A percentile compares a stretch with the other conserved stretches of the same genome.
phyloP scores from a whole-genome alignment of 805 yeast species.

The Metschnikowia similis region DNA sequence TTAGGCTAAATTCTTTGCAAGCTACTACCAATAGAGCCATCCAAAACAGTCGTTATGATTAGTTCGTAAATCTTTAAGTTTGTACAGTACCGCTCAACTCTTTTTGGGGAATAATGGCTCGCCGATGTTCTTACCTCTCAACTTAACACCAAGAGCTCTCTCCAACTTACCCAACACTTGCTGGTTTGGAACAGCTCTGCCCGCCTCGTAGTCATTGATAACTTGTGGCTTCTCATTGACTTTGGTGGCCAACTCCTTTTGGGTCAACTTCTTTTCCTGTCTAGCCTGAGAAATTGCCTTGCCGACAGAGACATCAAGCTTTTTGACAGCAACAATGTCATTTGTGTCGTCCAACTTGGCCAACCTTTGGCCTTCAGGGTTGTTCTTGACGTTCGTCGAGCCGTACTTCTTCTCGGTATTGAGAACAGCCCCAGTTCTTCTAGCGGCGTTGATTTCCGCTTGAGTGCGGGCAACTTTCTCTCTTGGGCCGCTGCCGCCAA shows the following conservation, averaged over 20 bases:
- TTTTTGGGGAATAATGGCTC: slow-evolving; percentile 69
- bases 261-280: slow-evolving; percentile 83
- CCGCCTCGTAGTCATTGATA: slow-evolving; percentile 94
- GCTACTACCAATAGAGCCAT: neutral
- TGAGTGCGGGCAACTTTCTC: slow-evolving; percentile 75
- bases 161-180: slow-evolving; percentile 89
- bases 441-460: slow-evolving; percentile 84
- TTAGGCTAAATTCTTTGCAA: neutral
- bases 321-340: slow-evolving; percentile 89
- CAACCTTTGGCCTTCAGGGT: slow-evolving; percentile 91
- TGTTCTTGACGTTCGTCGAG: slow-evolving; percentile 50
- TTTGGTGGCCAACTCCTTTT: slow-evolving; percentile 94
- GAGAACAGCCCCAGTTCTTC: slow-evolving; percentile 85
- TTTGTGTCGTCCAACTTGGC: slow-evolving; percentile 91
- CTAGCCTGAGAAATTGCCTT: slow-evolving; percentile 82
- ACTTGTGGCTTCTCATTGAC: slow-evolving; percentile 94
- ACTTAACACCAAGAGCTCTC: slow-evolving; percentile 88
- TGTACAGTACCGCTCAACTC: slow-evolving; percentile 22
- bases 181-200: slow-evolving; percentile 94
- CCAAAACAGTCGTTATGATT: neutral
- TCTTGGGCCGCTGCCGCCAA: slow-evolving; percentile 86
- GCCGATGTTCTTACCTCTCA: slow-evolving; percentile 95
- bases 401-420: slow-evolving; percentile 93
- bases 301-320: slow-evolving; percentile 80
- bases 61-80: slow-evolving; percentile 1